Base-by-base conservation (phyloP, 768 basidiomycete genomes). In the Lactarius tabidus region DNA sequence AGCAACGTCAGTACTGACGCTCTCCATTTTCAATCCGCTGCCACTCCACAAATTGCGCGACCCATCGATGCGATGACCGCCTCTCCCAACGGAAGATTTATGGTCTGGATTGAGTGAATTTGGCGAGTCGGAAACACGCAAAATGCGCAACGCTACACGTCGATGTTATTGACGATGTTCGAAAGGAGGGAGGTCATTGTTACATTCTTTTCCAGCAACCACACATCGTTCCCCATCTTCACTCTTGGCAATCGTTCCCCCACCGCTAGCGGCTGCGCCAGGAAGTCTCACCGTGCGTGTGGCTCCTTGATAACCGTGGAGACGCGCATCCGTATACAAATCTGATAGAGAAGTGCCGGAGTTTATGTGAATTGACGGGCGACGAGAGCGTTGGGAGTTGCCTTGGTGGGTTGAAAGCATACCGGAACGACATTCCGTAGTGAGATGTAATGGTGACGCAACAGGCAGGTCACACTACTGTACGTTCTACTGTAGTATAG, bases 151-250 rank as follows among this genome's bases (percentile, higher is more conserved):
- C 9, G 73, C 75, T 76, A 59, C 52, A 60, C 38, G 23, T 10
- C 17, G 14, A 53, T 31, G 29, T 35, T n/a, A 48, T 23, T 3
- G 10, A 6, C 33, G 28, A 51, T 5, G 23, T 51, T 51, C 26
- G 23, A 51, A 51, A 51, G 23, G 48, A 15, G 23, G 38, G 38
- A 38, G 39, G 10, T 41, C 26, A 51, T 15, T 7, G 48, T 51
- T 65, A 90, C 90, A 90, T 79, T 91, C 90, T 74, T 84, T 85
- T n/a, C 90, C 90, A 1, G 90, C 84, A 14, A 91, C 87, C 2
- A 85, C 89, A 75, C 88, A 90, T 70, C 85, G 76, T 41, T 70
- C 72, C 1, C 85, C 87, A 69, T 91, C 90, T 66, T 86, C 85
- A 67, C 81, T 86, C 70, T 82, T 85, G 28, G 88, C 81, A 52